Base-by-base conservation (phyloP, 1,139 yeast genomes). In the Ogataea hybrid region DNA sequence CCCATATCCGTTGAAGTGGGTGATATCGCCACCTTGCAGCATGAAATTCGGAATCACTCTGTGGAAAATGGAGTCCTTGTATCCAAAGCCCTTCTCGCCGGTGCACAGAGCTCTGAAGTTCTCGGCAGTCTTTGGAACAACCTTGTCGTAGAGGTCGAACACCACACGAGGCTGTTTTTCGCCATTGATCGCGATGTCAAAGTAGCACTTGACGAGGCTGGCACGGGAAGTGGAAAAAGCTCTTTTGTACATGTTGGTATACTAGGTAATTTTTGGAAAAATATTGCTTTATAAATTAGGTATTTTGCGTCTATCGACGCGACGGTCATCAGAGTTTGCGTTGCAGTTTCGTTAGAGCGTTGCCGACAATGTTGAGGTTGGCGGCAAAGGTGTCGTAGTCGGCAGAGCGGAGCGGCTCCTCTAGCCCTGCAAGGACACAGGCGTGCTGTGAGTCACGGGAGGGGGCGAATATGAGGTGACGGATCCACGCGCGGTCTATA, bases 181-280 rank as follows among this genome's bases (percentile, higher is more conserved):
- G 60, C 87, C 86, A 65, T 79, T 75, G 54, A 83, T 83, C 57
- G 89, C 70, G 59, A 83, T 73, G 65, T 85, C 94, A 68, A 86
- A 86, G 77, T 69, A 86, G 59, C 84, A 90, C 56, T 70, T 70
- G 49, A 63, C 62, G 17, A 70, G 65, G 20, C 57, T 53, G 29
- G 57, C 57, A 23, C 65, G 49, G 36, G 71, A 49, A 25, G 71
- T 56, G 34, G 70, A 61, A 54, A 71, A 70, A 28, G 62, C 51
- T 59, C 77, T 67, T 61, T 64, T 49, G 48, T 59, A 54, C 59
- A 56, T 56, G 37, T 18, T 18, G 20, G 20, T 6, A 18, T 6
- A 18, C 20, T 17, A 17, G 20, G 8, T 18, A 18, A 18, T 18
- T 18, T 18, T 18, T 18, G 2, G 32, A 6, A 7, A 11, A 29